Evolutionary conservation across 768 basidiomycete genomes (phyloP).

Genomic region (Suillus variegatus): DNA sequence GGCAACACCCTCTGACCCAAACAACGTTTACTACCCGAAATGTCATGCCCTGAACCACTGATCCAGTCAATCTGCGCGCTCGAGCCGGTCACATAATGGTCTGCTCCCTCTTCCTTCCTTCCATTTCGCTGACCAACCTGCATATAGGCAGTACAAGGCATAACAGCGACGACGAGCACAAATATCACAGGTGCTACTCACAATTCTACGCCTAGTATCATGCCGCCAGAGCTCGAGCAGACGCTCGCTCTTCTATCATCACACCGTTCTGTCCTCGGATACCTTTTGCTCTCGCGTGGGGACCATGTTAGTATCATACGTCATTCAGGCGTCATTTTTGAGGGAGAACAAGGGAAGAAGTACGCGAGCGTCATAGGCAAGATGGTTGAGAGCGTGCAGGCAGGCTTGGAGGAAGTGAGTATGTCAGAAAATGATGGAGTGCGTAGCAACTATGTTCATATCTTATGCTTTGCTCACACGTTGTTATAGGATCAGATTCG

Average conservation of each 20-base stretch:
- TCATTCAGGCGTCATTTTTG: slow-evolving; percentile 82
- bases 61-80: background rate
- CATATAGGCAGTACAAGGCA: slow-evolving; percentile 10
- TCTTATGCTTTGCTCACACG: background rate
- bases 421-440: slow-evolving; percentile 62
- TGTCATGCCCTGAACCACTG: background rate
- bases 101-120: background rate
- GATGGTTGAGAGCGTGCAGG: slow-evolving; percentile 78
- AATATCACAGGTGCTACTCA: slow-evolving; percentile 14
- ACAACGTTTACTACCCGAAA: background rate
- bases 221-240: slow-evolving; percentile 82
- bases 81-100: background rate
- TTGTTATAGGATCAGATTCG: slow-evolving; percentile 72
- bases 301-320: slow-evolving; percentile 78
- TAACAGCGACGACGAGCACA: slow-evolving; percentile 16
- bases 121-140: background rate
- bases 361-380: slow-evolving; percentile 71
- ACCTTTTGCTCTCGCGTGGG: slow-evolving; percentile 77
- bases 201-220: slow-evolving; percentile 36
- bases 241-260: slow-evolving; percentile 75
- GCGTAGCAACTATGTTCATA: slow-evolving; percentile 26
- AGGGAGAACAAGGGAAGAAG: slow-evolving; percentile 77
- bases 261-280: slow-evolving; percentile 85
- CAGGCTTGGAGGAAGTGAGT: slow-evolving; percentile 78
- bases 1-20: slow-evolving; percentile 5